Conservation (phyloP, 2,329 filamentous ascomycete species). For the Xylaria multiplex region DNA sequence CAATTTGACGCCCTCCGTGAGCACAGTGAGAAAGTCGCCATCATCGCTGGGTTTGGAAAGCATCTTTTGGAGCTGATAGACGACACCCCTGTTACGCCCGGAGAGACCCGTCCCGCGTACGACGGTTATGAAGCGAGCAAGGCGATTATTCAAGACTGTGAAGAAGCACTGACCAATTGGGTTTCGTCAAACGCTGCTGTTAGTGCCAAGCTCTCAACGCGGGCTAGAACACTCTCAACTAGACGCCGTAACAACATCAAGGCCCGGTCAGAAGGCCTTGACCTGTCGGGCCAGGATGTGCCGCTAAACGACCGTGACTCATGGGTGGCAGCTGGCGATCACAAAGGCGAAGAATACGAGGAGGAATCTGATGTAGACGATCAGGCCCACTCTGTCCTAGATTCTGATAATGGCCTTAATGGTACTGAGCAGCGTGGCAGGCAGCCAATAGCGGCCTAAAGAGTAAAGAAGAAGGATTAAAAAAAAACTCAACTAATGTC, state of each 20-base stretch:
- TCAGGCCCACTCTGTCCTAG: slow-evolving; percentile 63
- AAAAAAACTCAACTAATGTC: slow-evolving; percentile 43
- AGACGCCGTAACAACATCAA: slow-evolving; percentile 79
- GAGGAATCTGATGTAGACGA: slow-evolving; percentile 75
- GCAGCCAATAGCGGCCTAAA: slow-evolving; percentile 32
- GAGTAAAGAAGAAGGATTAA: not conserved
- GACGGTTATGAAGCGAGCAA: slow-evolving; percentile 99
- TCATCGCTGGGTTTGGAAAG: slow-evolving; percentile 97
- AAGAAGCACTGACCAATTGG: slow-evolving; percentile 98
- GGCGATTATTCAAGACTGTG: slow-evolving; percentile 98
- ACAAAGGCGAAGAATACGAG: slow-evolving; percentile 67
- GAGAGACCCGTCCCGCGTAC: slow-evolving; percentile 94
- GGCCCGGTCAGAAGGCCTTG: slow-evolving; percentile 75
- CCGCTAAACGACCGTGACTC: slow-evolving; percentile 81
- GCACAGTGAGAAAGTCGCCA: slow-evolving; percentile 97
- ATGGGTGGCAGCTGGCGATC: slow-evolving; percentile 80
- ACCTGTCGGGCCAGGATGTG: slow-evolving; percentile 84
- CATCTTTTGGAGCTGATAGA: slow-evolving; percentile 97
- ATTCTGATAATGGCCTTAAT: slow-evolving; percentile 63
- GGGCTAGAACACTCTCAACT: slow-evolving; percentile 87
- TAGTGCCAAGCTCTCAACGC: slow-evolving; percentile 84
- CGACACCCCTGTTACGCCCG: slow-evolving; percentile 95
- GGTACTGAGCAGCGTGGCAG: slow-evolving; percentile 58
- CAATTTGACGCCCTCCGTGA: slow-evolving; percentile 98
- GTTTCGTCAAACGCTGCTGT: slow-evolving; percentile 90